Conservation (phyloP, 352 stramenopile species). For the Phytopythium mirpurense region DNA sequence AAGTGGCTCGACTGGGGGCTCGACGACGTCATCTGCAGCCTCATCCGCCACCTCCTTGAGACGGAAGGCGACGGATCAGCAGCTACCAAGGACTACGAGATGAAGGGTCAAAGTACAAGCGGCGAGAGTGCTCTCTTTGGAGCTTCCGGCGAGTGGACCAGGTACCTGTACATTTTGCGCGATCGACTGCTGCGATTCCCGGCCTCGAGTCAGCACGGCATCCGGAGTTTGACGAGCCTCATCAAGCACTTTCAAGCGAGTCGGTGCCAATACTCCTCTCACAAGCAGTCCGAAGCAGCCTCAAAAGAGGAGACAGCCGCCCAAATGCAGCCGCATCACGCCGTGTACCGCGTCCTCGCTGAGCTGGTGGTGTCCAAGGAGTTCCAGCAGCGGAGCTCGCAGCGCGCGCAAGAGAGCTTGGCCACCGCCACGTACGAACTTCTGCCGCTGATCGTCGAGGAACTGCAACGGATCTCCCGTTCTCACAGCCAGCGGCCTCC, state of each 20-base stretch:
- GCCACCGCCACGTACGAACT: conserved; percentile 29
- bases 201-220: conserved; percentile 18
- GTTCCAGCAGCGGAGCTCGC: conserved; percentile 26
- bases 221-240: conserved; percentile 30
- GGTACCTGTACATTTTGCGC: conserved; percentile 51
- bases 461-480: conserved; percentile 29
- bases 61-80: neutral
- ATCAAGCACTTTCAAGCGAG: conserved; percentile 10
- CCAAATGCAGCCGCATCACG: conserved; percentile 19
- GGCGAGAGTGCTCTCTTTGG: conserved; percentile 12
- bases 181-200: conserved; percentile 43
- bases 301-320: conserved; percentile 1
- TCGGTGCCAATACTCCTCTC: conserved; percentile 1
- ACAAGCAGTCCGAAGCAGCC: neutral
- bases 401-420: conserved; percentile 30
- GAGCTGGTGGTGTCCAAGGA: conserved; percentile 52
- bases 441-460: conserved; percentile 25
- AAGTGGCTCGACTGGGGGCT: conserved; percentile 47
- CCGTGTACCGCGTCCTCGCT: conserved; percentile 45
- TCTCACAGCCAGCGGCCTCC: neutral
- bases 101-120: neutral
- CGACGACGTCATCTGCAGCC: conserved; percentile 25
- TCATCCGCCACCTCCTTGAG: conserved; percentile 23
- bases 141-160: conserved; percentile 37
- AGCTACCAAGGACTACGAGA: neutral